phyloP scores from a whole-genome alignment of 2,329 filamentous ascomycete genomes.

The Colletotrichum nymphaeae region DNA sequence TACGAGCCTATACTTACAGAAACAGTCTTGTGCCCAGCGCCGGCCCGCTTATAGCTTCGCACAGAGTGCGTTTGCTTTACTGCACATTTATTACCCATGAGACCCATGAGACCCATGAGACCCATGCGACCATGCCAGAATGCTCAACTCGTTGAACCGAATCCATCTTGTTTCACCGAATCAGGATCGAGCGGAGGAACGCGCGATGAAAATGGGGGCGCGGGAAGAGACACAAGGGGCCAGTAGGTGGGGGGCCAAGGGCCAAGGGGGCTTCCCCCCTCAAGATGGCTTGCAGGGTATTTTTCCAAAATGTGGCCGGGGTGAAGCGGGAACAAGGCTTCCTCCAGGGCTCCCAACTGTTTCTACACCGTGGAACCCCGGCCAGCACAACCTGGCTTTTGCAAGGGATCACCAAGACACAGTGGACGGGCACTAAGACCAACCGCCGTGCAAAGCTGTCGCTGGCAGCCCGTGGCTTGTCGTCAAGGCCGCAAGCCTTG shows the following conservation, averaged over 20 bases:
- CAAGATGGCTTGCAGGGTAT: slow-evolving; percentile 19
- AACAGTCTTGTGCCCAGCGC: background rate
- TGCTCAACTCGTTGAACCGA: background rate
- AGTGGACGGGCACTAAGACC: slow-evolving; percentile 21
- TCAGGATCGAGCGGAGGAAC: slow-evolving; percentile 21
- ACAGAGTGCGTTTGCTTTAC: background rate
- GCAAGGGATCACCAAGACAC: slow-evolving; percentile 21
- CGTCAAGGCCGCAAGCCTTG: background rate
- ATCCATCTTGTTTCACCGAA: slow-evolving; percentile 26
- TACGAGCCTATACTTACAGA: background rate
- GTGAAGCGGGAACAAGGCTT: slow-evolving; percentile 2
- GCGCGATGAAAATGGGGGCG: slow-evolving; percentile 25
- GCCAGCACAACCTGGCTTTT: background rate
- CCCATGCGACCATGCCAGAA: slow-evolving; percentile 10
- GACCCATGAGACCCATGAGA: slow-evolving; percentile 6
- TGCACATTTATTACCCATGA: background rate
- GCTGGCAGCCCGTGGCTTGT: background rate
- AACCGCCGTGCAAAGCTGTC: background rate
- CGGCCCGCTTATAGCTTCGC: background rate
- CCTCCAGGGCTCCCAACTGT: slow-evolving; percentile 9
- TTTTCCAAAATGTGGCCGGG: background rate
- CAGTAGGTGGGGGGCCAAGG: background rate
- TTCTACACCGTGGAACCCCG: slow-evolving; percentile 3
- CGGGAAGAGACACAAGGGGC: slow-evolving; percentile 19
- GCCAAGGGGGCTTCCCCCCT: background rate